Base-by-base conservation (phyloP, 768 basidiomycete species). In the Lactarius sanguifluus region DNA sequence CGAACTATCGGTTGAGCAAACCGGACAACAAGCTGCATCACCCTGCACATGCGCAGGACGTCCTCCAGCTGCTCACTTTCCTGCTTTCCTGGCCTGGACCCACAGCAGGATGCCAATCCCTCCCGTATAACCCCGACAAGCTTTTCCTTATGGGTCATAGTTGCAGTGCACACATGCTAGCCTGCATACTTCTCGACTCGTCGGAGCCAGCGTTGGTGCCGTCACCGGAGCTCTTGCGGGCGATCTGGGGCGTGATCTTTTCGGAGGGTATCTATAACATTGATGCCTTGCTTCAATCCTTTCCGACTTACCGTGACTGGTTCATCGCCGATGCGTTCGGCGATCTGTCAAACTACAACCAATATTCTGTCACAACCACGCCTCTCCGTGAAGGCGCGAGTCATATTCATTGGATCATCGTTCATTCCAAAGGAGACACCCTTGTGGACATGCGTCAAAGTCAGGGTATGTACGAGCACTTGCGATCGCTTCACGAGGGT, bases 251-350 rank as follows among this genome's bases (percentile, higher is more conserved):
- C 18, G 77, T 92, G 56, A 75, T 86, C 59, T 68, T 88, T 71
- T 87, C 92, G 1, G 91, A 90, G 75, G 92, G 92, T 38, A 87
- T 93, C 68, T 92, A 87, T 75, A 86, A 93, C 74, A 76, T 92
- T 66, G 88, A 90, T 74, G 70, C 80, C 5, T 81, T 94, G 50
- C 79, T 92, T 30, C 69, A 74, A 15, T 81, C 79, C 64, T 92
- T 91, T 77, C 90, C 91, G 2, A 32, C 55, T n/a, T 94, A 93
- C 75, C 81, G 78, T 59, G 72, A 78, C 8, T 87, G 86, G 88
- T 94, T 94, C 75, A 81, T 94, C 65, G 81, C 81, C 45, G 73
- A 79, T 25, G 78, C 86, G 0, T 94, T 94, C 70, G 89, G 87
- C 25, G 71, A 74, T 34, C 75, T 70, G 54, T 72, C 73, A 2